Conservation (phyloP, 495 filamentous ascomycete species). For the Lophium mytilinum region DNA sequence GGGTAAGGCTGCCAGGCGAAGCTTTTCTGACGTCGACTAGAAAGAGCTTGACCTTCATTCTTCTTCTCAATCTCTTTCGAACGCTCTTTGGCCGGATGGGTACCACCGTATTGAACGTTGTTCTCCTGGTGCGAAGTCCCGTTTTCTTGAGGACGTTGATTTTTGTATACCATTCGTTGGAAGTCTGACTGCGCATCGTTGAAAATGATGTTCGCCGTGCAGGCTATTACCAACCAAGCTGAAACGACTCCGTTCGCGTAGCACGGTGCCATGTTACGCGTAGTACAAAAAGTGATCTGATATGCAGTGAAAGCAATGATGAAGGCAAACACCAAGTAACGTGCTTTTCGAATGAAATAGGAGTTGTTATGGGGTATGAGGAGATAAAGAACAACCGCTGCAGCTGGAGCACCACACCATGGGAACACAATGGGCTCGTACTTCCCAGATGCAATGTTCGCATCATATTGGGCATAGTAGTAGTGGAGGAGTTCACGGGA, state of each 20-base stretch:
- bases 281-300: slow-evolving; percentile 38
- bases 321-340: slow-evolving; percentile 48
- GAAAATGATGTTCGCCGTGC: slow-evolving; percentile 51
- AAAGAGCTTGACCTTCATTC: slow-evolving; percentile 6
- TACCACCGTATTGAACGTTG: too few species aligned
- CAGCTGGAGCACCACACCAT: slow-evolving; percentile 41
- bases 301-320: slow-evolving; percentile 42
- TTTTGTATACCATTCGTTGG: slow-evolving; percentile 44
- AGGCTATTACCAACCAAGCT: slow-evolving; percentile 62
- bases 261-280: slow-evolving; percentile 49
- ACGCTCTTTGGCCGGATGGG: too few species aligned
- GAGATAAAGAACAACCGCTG: slow-evolving; percentile 49
- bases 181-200: slow-evolving; percentile 59
- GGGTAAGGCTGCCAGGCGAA: slow-evolving; percentile 69
- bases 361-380: slow-evolving; percentile 48
- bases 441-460: slow-evolving; percentile 32
- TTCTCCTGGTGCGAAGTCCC: slow-evolving; percentile 1
- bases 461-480: slow-evolving; percentile 20
- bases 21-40: slow-evolving; percentile 10
- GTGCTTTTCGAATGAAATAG: slow-evolving; percentile 39
- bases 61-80: background rate
- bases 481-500: slow-evolving; percentile 16
- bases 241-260: slow-evolving; percentile 62
- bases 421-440: slow-evolving; percentile 50
- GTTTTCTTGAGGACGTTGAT: slow-evolving; percentile 30